A percentile compares a stretch with the other conserved stretches of the same genome.
phyloP scores from a whole-genome alignment of 768 basidiomycete genomes.

The Panus rudis region DNA sequence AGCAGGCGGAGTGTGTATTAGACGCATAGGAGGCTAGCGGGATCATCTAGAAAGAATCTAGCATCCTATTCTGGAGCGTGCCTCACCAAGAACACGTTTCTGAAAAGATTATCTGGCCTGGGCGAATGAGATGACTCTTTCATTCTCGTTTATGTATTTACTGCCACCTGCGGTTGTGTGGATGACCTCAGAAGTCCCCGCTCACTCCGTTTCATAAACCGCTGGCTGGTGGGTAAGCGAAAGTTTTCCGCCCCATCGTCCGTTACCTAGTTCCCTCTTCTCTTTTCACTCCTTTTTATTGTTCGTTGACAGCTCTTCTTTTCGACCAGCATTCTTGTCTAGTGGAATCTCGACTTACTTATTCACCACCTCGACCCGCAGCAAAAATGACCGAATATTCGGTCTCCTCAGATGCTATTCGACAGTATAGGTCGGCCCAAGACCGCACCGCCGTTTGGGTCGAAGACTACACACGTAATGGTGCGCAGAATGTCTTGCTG shows the following conservation, averaged over 20 bases:
- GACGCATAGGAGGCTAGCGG: too few relatives aligned
- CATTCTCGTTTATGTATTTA: conserved; percentile 3
- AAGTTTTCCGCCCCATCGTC: not conserved
- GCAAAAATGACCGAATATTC: conserved; percentile 57
- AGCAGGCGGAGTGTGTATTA: too few relatives aligned
- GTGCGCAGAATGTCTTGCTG: conserved; percentile 35
- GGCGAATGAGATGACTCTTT: not conserved
- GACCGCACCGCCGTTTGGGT: conserved; percentile 67
- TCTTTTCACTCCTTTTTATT: not conserved
- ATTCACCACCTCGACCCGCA: conserved; percentile 6
- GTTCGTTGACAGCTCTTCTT: not conserved
- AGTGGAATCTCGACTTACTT: too few relatives aligned
- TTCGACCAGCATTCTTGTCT: too few relatives aligned
- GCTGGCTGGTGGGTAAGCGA: not conserved
- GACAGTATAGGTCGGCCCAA: conserved; percentile 50
- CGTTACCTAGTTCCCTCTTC: not conserved
- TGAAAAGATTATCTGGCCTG: not conserved
- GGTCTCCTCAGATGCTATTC: conserved; percentile 49
- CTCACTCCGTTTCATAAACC: not conserved
- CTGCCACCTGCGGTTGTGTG: not conserved
- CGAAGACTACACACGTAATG: conserved; percentile 3
- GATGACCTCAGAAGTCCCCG: conserved; percentile 1
- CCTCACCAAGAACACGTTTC: not conserved
- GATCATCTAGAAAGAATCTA: too few relatives aligned
- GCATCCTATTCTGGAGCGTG: too few relatives aligned